Evolutionary conservation across 768 basidiomycete species (phyloP).

Genomic region (Clathrus columnatus): DNA sequence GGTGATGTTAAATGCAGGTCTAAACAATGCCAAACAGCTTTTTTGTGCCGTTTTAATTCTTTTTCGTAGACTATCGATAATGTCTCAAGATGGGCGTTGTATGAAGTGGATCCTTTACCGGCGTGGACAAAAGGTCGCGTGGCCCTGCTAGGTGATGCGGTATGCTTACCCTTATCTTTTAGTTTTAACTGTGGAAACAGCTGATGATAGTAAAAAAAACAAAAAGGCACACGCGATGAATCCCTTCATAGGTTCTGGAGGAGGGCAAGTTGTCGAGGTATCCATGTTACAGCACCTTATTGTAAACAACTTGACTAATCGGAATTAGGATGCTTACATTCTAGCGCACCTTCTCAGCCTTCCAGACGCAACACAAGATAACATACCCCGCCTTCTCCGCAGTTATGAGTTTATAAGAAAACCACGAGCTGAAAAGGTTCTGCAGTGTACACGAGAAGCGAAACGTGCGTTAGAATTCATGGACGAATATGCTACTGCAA

Average conservation of each 20-base stretch:
- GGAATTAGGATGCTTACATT: slow-evolving; percentile 26
- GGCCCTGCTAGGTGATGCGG: slow-evolving; percentile 35
- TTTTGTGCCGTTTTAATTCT: neutral
- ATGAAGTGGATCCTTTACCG: slow-evolving; percentile 42
- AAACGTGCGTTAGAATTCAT: no score
- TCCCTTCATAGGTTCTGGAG: slow-evolving; percentile 36
- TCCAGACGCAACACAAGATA: slow-evolving; percentile 17
- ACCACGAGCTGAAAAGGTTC: slow-evolving; percentile 11
- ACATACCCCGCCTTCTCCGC: slow-evolving; percentile 20
- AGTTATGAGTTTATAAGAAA: slow-evolving; percentile 25
- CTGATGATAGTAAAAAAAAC: no score
- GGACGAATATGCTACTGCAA: no score
- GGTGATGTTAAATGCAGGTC: slow-evolving; percentile 42
- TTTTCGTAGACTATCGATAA: slow-evolving; percentile 39
- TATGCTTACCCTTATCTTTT: slow-evolving; percentile 7
- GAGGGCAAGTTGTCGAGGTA: slow-evolving; percentile 35
- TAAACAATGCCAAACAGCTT: neutral
- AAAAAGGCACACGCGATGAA: slow-evolving; percentile 32
- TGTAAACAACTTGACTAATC: slow-evolving; percentile 25
- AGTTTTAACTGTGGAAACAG: neutral
- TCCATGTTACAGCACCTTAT: slow-evolving; percentile 1
- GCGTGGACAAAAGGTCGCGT: slow-evolving; percentile 48
- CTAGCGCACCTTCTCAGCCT: slow-evolving; percentile 37
- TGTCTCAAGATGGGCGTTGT: slow-evolving; percentile 54
- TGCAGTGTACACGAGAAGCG: no score